These are phyloP conservation scores for Cyclocybe aegerita DNA, from an alignment of 768 basidiomycete species.

Conservation along the genomic window DNA sequence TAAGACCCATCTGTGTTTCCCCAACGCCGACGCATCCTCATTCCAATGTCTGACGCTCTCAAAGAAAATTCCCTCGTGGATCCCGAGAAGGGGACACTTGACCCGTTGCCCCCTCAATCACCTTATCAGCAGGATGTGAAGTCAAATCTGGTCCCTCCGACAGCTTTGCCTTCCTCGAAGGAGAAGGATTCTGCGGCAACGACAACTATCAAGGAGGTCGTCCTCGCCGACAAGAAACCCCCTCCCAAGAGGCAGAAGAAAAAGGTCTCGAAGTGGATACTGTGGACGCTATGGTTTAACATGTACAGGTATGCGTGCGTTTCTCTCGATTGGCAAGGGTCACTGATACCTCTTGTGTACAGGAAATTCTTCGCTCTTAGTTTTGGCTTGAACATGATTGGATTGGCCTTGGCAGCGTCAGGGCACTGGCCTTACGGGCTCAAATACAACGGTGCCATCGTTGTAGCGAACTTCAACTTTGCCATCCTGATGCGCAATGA, in stretches of 20 bases:
- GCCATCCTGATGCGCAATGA: conserved; percentile 78
- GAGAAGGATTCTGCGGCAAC: conserved; percentile 41
- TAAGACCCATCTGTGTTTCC: conserved; percentile 15
- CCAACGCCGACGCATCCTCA: conserved; percentile 17
- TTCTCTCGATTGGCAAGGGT: neutral
- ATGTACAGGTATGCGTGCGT: conserved; percentile 53
- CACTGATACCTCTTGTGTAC: neutral
- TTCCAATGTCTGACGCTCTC: conserved; percentile 43
- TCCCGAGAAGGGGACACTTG: conserved; percentile 59
- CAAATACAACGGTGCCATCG: conserved; percentile 62
- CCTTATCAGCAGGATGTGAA: conserved; percentile 38
- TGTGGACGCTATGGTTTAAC: conserved; percentile 69
- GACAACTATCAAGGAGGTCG: conserved; percentile 33
- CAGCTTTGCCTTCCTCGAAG: conserved; percentile 30
- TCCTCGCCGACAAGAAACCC: conserved; percentile 33
- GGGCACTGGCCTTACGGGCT: conserved; percentile 67
- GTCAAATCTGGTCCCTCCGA: conserved; percentile 17
- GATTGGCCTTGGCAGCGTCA: conserved; percentile 57
- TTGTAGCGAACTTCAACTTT: conserved; percentile 69
- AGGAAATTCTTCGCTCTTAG: conserved; percentile 72
- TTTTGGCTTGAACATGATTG: conserved; percentile 61
- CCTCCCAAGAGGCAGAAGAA: conserved; percentile 47
- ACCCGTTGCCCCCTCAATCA: conserved; percentile 35
- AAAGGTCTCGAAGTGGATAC: conserved; percentile 58
- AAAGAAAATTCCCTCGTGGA: conserved; percentile 45